phyloP scores from a whole-genome alignment of 805 yeast genomes.

The Wickerhamomyces subpelliculosus region DNA sequence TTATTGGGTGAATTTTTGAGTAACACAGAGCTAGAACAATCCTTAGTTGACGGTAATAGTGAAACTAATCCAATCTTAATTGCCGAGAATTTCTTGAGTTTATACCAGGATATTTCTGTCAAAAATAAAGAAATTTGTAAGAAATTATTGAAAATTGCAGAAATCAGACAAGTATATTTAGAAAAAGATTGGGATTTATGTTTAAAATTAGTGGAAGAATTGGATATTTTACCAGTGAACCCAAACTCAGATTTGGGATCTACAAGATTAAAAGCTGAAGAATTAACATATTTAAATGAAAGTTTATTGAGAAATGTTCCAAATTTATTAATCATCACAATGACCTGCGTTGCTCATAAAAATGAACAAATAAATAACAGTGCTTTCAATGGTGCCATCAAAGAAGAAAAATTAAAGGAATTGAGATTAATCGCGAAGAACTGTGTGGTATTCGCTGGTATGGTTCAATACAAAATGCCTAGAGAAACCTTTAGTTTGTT shows the following conservation, averaged over 20 bases:
- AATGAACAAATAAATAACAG: constrained; percentile 32
- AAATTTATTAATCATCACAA: constrained; percentile 66
- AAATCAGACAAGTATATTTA: constrained; percentile 56
- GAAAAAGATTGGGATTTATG: constrained; percentile 52
- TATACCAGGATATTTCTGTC: constrained; percentile 53
- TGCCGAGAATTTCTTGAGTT: constrained; percentile 32
- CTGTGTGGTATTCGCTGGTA: constrained; percentile 92
- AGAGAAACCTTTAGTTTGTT: constrained; percentile 67
- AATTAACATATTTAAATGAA: constrained; percentile 57
- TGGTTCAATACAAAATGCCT: constrained; percentile 91
- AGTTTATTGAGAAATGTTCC: constrained; percentile 76
- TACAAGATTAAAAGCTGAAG: constrained; percentile 65
- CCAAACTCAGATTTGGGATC: constrained; percentile 20
- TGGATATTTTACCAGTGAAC: constrained; percentile 62
- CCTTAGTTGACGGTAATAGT: constrained; percentile 32
- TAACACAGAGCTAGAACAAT: constrained; percentile 59
- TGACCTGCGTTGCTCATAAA: constrained; percentile 66
- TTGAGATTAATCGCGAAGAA: constrained; percentile 66
- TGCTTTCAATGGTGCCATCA: constrained; percentile 38
- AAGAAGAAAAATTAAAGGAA: constrained; percentile 46
- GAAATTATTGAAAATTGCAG: constrained; percentile 56
- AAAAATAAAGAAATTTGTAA: constrained; percentile 61
- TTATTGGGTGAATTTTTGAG: constrained; percentile 73
- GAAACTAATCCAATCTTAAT: constrained; percentile 35
- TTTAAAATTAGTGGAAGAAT: constrained; percentile 44